phyloP scores from a whole-genome alignment of 257 asterid species.

The Avicennia marina region DNA sequence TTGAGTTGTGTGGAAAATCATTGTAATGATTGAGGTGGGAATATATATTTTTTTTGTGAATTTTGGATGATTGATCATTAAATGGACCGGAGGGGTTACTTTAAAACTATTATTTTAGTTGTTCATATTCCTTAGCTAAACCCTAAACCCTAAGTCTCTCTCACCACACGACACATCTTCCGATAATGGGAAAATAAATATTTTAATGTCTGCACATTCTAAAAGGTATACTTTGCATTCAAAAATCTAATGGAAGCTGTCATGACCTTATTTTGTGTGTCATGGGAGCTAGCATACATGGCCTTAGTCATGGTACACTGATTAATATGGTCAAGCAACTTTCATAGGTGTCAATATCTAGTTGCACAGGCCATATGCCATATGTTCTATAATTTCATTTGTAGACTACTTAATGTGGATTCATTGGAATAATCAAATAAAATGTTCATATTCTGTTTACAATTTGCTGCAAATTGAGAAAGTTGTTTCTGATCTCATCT shows the following conservation, averaged over 20 bases:
- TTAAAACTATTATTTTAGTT: no score
- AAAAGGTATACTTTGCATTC: neutral
- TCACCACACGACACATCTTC: no score
- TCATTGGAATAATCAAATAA: no score
- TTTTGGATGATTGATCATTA: neutral
- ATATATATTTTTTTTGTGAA: neutral
- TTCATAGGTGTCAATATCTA: neutral
- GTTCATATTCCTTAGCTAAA: no score
- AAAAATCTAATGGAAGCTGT: neutral
- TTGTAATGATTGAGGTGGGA: conserved; percentile 1
- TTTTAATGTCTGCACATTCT: neutral
- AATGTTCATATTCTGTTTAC: no score
- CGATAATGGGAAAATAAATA: neutral
- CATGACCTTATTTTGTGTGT: conserved; percentile 5
- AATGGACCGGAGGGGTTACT: neutral
- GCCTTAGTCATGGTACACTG: neutral
- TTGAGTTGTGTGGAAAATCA: neutral
- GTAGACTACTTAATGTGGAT: neutral
- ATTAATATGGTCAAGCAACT: conserved; percentile 3
- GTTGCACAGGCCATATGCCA: conserved; percentile 9
- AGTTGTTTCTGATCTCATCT: no score
- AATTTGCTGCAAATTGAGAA: no score
- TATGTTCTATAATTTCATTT: conserved; percentile 10
- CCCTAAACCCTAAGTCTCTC: no score
- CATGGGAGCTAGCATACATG: conserved; percentile 5